Conservation (phyloP, 1,139 yeast genomes). For the Suhomyces bolitotheri region DNA sequence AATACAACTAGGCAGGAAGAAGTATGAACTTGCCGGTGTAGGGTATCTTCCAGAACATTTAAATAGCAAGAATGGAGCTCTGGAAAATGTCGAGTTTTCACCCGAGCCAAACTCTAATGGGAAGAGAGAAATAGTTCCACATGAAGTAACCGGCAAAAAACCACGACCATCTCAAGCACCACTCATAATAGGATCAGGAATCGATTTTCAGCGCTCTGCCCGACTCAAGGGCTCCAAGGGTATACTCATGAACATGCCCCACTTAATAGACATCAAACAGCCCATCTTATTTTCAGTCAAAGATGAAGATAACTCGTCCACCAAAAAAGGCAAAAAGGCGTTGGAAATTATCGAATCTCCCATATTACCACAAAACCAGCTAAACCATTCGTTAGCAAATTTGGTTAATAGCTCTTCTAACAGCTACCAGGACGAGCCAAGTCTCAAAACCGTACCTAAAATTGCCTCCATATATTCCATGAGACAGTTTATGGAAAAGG, state of each 20-base stretch:
- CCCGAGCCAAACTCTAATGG: slow-evolving; percentile 11
- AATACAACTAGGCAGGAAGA: slow-evolving; percentile 20
- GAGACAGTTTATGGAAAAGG: slow-evolving; percentile 55
- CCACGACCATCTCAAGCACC: slow-evolving; percentile 19
- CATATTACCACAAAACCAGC: slow-evolving; percentile 30
- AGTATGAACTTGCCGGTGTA: slow-evolving; percentile 14
- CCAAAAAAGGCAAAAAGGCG: slow-evolving; percentile 19
- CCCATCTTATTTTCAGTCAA: slow-evolving; percentile 23
- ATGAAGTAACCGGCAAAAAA: not conserved
- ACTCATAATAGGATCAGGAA: slow-evolving; percentile 48
- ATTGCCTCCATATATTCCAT: slow-evolving; percentile 49
- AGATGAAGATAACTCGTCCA: slow-evolving; percentile 12
- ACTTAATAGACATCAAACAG: slow-evolving; percentile 36
- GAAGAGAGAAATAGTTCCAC: slow-evolving; percentile 9
- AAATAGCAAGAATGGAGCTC: not conserved
- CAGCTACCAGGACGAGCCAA: slow-evolving; percentile 30
- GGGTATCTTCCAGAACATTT: not conserved
- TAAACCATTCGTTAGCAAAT: slow-evolving; percentile 26
- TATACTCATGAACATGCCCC: slow-evolving; percentile 43
- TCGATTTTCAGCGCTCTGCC: slow-evolving; percentile 45
- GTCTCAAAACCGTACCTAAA: slow-evolving; percentile 28
- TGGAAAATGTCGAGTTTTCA: not conserved
- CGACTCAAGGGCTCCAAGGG: slow-evolving; percentile 51
- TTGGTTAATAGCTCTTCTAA: slow-evolving; percentile 20
- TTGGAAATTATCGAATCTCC: slow-evolving; percentile 23